phyloP scores from a whole-genome alignment of 2,329 filamentous ascomycete genomes.

The Venturia effusa region DNA sequence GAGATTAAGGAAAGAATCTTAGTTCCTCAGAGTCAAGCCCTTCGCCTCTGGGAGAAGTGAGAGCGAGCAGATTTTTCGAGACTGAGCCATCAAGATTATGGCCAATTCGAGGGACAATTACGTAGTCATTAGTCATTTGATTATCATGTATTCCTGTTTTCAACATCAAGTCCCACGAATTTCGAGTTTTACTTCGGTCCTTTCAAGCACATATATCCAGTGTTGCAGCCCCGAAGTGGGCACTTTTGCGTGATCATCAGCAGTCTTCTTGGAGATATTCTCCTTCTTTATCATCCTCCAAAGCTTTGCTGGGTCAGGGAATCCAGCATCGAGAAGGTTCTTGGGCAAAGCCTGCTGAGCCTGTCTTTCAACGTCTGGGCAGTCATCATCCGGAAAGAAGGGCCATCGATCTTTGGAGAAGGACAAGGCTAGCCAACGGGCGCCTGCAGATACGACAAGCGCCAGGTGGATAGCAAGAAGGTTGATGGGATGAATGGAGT shows the following conservation, averaged over 20 bases:
- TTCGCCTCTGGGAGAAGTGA: background rate
- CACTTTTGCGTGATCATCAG: background rate
- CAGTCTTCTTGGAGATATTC: background rate
- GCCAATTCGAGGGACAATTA: background rate
- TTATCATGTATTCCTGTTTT: background rate
- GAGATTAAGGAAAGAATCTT: background rate
- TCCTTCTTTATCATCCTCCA: slow-evolving; percentile 6
- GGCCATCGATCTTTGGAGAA: slow-evolving; percentile 30
- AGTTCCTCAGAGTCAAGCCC: background rate
- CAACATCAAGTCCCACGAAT: background rate
- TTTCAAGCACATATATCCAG: slow-evolving; percentile 6
- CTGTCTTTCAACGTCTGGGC: background rate
- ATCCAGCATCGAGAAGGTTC: background rate
- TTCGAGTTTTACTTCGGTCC: background rate
- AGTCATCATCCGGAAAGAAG: slow-evolving; percentile 17
- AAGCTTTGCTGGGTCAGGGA: slow-evolving; percentile 2
- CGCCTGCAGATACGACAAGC: slow-evolving; percentile 24
- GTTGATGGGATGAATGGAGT: slow-evolving; percentile 25
- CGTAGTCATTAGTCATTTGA: background rate
- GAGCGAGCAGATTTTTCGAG: background rate
- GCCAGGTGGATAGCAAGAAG: slow-evolving; percentile 31
- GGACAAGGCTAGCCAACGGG: slow-evolving; percentile 29
- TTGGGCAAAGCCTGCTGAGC: background rate
- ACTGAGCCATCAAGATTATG: background rate
- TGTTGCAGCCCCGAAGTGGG: background rate